Evolutionary conservation across 1,284 basidiomycete genomes (phyloP), one percentile per base, ranked within the genome.

Genomic region (Moesziomyces sp.): DNA sequence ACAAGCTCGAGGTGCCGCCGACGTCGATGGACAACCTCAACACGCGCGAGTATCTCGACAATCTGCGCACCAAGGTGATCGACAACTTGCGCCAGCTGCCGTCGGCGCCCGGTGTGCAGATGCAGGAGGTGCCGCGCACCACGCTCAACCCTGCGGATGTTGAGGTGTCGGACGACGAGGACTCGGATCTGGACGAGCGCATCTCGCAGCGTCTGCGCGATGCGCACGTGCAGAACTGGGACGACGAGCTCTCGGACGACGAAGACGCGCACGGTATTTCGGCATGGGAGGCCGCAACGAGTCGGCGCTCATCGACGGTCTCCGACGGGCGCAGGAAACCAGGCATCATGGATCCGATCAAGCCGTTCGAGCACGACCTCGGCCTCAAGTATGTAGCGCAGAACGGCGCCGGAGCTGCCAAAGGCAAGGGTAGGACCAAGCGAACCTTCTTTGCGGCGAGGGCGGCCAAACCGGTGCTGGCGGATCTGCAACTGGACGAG

Each of bases 11-110:
- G 80, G 95, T 99, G 3, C 88, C 91, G 11, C 88, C 88, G 63
- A 98, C 92, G 74, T 97, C 97, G 82, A 93, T 97, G 91, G 94
- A 97, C 69, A 94, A 99, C 83, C 86, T 93, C 80, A 99, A 99
- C 84, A 85, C 91, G 58, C 89, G 89, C 74, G 91, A 94, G 78
- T 93, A 93, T 49, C 85, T 99, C 21, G 91, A 97, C 63, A 88
- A 88, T 65, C 90, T 97, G 53, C 89, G 91, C 73, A 86, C 87
- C 18, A 89, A 88, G 26, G 92, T 93, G 7, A 86, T 97, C 49
- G 89, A 92, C 71, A 91, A 94, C 61, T 86, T 98, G 8, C 88
- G 90, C 21, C 88, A 91, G 66, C 85, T 99, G 26, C 89, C 89
- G 2, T 89, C 90, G 68, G 93, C 93, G 0, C 96, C 96, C 0